Evolutionary conservation across 2,329 filamentous ascomycete genomes (phyloP).

Genomic region (Delphinella strobiligena): DNA sequence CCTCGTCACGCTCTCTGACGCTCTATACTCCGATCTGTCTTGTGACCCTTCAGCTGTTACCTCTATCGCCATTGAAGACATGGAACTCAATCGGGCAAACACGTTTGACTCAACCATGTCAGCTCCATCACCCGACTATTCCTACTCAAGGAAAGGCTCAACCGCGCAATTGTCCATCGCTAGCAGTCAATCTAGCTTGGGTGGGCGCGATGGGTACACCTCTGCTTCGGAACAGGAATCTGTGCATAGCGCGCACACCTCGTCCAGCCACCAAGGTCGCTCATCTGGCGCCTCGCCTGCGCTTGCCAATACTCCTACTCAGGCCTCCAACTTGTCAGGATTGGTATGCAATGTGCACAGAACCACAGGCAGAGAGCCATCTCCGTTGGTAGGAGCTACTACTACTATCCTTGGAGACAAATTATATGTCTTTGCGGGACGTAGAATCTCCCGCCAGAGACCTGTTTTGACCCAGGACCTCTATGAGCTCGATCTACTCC

Average conservation of each 20-base stretch:
- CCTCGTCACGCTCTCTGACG: no score
- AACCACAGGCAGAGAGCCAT: constrained; percentile 84
- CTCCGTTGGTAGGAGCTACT: constrained; percentile 83
- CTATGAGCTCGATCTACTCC: constrained; percentile 85
- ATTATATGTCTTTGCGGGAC: constrained; percentile 89
- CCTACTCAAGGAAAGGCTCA: constrained; percentile 25
- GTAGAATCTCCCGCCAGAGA: constrained; percentile 71
- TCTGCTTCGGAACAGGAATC: constrained; percentile 24
- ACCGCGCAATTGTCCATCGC: constrained; percentile 27
- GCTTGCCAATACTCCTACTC: constrained; percentile 11
- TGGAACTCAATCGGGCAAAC: constrained; percentile 23
- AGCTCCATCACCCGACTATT: constrained; percentile 29
- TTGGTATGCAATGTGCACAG: constrained; percentile 59
- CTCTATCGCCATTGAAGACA: background rate
- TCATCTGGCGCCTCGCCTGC: constrained; percentile 3
- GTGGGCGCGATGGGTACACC: constrained; percentile 31
- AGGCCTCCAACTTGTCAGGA: constrained; percentile 50
- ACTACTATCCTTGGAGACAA: constrained; percentile 93
- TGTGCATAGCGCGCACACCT: constrained; percentile 13
- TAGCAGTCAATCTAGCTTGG: constrained; percentile 34
- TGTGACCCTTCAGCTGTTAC: no score
- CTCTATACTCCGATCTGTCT: no score
- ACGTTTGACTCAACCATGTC: constrained; percentile 36
- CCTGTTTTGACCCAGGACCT: constrained; percentile 80
- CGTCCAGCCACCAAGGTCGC: constrained; percentile 11